Evolutionary conservation across 2,329 filamentous ascomycete species (phyloP).

Genomic region (Neofusicoccum kwambonambiense): DNA sequence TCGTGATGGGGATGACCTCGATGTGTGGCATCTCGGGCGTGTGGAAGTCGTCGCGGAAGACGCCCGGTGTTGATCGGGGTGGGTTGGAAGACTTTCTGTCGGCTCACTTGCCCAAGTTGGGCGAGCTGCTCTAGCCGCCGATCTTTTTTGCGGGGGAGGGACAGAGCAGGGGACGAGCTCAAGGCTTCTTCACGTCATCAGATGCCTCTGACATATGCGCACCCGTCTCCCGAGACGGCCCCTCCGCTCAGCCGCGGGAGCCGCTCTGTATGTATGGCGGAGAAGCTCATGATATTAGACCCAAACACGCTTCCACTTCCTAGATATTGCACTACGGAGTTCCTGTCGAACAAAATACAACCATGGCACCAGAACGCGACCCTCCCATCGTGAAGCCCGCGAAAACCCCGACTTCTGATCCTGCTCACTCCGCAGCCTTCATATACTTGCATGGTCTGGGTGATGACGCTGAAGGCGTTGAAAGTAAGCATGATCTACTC

Average conservation of each 20-base stretch:
- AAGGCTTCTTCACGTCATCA: not conserved
- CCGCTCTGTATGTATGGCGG: not conserved
- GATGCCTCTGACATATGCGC: not conserved
- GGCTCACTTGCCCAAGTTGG: not conserved
- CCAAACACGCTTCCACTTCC: no score
- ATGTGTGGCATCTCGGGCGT: slow-evolving; percentile 62
- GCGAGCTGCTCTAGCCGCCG: not conserved
- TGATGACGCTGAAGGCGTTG: slow-evolving; percentile 46
- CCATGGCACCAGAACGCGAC: slow-evolving; percentile 17
- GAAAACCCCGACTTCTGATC: slow-evolving; percentile 31
- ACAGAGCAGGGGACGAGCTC: not conserved
- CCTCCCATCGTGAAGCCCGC: slow-evolving; percentile 41
- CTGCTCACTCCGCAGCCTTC: slow-evolving; percentile 42
- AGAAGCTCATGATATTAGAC: no score
- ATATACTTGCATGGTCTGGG: slow-evolving; percentile 50
- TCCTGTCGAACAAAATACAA: not conserved
- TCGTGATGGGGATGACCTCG: slow-evolving; percentile 70
- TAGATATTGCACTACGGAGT: no score
- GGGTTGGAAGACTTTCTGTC: slow-evolving; percentile 2
- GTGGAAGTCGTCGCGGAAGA: not conserved
- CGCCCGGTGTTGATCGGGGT: not conserved
- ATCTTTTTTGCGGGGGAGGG: not conserved
- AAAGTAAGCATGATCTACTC: slow-evolving; percentile 28
- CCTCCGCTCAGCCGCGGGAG: not conserved
- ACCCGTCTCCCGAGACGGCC: not conserved